Evolutionary conservation across 1,284 basidiomycete species (phyloP).

Genomic region (Pseudozyma pruni): DNA sequence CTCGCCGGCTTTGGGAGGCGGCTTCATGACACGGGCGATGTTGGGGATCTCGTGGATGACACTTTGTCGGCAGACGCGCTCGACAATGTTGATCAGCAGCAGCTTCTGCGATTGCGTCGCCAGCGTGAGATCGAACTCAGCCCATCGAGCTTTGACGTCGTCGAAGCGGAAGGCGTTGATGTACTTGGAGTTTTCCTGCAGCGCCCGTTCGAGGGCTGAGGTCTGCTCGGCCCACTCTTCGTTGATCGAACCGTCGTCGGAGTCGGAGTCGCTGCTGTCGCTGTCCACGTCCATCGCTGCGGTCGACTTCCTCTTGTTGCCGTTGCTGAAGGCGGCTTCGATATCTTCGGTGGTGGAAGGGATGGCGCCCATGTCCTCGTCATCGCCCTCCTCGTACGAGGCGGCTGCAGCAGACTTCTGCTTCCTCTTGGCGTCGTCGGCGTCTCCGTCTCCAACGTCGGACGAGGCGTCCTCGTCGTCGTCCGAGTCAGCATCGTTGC

Average conservation of each 20-base stretch:
- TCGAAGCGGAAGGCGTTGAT: slow-evolving; percentile 80
- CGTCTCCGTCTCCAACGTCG: slow-evolving; percentile 77
- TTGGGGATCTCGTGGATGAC: slow-evolving; percentile 66
- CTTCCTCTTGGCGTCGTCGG: slow-evolving; percentile 75
- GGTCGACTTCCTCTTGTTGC: slow-evolving; percentile 37
- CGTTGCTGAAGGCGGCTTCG: slow-evolving; percentile 74
- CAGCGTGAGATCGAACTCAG: slow-evolving; percentile 64
- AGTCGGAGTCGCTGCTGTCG: slow-evolving; percentile 55
- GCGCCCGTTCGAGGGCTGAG: slow-evolving; percentile 68
- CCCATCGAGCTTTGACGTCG: slow-evolving; percentile 71
- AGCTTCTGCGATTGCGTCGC: slow-evolving; percentile 62
- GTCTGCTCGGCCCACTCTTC: slow-evolving; percentile 66
- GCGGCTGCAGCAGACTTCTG: slow-evolving; percentile 76
- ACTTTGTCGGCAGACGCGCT: slow-evolving; percentile 61
- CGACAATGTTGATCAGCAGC: slow-evolving; percentile 66
- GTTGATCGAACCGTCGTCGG: slow-evolving; percentile 49
- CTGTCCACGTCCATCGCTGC: slow-evolving; percentile 51
- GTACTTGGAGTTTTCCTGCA: slow-evolving; percentile 72
- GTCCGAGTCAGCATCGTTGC: slow-evolving; percentile 55
- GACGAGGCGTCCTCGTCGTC: slow-evolving; percentile 50
- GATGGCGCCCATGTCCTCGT: slow-evolving; percentile 45
- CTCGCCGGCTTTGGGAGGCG: slow-evolving; percentile 58
- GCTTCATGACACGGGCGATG: slow-evolving; percentile 60
- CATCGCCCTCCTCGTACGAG: slow-evolving; percentile 75
- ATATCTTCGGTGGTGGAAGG: slow-evolving; percentile 72